phyloP scores from a whole-genome alignment of 306 rosid species.

The Corylus avellana region DNA sequence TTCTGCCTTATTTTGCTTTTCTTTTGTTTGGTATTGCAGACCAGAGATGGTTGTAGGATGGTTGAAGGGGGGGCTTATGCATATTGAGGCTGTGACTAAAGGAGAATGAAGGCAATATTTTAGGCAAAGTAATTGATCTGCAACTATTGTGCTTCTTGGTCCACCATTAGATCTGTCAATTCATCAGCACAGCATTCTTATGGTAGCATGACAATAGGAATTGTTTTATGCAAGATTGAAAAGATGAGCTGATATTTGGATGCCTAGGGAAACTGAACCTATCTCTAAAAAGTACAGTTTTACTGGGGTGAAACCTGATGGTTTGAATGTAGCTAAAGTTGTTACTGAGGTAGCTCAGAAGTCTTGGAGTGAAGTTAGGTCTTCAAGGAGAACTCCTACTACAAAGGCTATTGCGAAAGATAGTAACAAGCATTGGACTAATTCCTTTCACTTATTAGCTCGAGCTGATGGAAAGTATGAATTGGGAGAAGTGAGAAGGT shows the following conservation, averaged over 20 bases:
- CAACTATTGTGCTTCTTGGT: background rate
- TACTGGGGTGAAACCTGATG: no score
- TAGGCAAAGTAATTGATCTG: background rate
- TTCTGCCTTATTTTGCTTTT: background rate
- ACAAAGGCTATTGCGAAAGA: no score
- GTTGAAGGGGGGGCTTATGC: slow-evolving; percentile 25
- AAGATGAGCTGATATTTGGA: background rate
- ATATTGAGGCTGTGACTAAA: background rate
- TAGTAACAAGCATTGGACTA: no score
- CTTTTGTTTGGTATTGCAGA: slow-evolving; percentile 41
- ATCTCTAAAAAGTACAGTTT: no score
- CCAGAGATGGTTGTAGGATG: slow-evolving; percentile 99
- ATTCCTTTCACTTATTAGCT: no score
- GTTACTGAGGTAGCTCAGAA: no score
- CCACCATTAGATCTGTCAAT: background rate
- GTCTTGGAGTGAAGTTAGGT: no score
- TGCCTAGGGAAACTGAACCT: no score
- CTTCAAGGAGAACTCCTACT: no score
- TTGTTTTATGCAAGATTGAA: background rate
- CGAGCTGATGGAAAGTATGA: no score
- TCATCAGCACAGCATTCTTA: background rate
- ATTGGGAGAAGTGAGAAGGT: no score
- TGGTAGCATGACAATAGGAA: background rate
- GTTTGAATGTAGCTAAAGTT: no score
- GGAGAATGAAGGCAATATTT: background rate